phyloP scores from a whole-genome alignment of 73 alveolate species.

The Paramecium biaurelia region DNA sequence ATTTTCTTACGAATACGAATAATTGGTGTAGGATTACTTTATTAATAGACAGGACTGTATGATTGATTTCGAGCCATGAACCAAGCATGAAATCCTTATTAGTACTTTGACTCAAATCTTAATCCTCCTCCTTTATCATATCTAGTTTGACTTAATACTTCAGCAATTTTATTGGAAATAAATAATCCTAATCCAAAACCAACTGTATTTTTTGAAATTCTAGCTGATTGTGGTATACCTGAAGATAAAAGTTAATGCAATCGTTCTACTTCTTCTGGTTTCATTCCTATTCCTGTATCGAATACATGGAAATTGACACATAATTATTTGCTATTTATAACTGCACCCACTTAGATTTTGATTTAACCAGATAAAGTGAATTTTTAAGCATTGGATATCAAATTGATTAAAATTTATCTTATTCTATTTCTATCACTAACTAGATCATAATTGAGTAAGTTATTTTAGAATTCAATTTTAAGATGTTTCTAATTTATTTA shows the following conservation, averaged over 20 bases:
- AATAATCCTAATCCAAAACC: constrained; percentile 43
- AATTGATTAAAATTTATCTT: background rate
- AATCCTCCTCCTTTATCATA: constrained; percentile 16
- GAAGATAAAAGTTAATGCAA: background rate
- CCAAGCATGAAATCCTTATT: constrained; percentile 39
- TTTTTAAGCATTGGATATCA: constrained; percentile 18
- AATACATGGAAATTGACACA: background rate
- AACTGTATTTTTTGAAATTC: constrained; percentile 14
- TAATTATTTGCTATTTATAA: background rate
- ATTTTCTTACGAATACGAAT: background rate
- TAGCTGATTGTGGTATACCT: background rate
- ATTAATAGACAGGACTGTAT: background rate
- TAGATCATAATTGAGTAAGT: background rate
- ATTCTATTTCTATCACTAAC: background rate
- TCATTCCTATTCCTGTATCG: constrained; percentile 49
- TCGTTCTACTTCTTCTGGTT: background rate
- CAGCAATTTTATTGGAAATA: constrained; percentile 8
- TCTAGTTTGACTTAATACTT: background rate
- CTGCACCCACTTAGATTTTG: background rate
- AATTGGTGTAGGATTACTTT: background rate
- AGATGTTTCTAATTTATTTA: background rate
- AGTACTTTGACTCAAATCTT: background rate
- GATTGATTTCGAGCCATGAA: background rate
- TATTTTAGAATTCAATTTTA: background rate
- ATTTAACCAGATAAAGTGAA: constrained; percentile 1